phyloP scores from a whole-genome alignment of 2,329 filamentous ascomycete species.

The Xylaria sp. region DNA sequence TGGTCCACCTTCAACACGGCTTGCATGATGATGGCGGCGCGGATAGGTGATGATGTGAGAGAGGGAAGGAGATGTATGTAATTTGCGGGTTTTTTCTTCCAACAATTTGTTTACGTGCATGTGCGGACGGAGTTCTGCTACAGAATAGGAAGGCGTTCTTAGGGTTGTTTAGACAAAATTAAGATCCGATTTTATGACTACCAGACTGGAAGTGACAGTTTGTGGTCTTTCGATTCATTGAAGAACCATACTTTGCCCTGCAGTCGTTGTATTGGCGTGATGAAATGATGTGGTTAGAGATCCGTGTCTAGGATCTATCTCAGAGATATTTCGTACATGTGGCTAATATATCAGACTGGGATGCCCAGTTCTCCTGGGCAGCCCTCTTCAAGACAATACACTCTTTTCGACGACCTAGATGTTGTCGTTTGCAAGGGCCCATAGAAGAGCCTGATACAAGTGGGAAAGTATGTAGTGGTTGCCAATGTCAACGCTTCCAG shows the following conservation, averaged over 20 bases:
- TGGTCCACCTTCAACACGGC: background rate
- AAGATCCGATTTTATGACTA: constrained; percentile 17
- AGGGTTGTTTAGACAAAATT: constrained; percentile 26
- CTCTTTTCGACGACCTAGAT: too few relatives aligned
- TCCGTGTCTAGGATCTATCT: background rate
- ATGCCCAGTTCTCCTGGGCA: too few relatives aligned
- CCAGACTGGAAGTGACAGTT: background rate
- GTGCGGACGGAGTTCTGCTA: constrained; percentile 38
- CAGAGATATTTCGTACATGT: background rate
- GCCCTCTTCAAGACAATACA: too few relatives aligned
- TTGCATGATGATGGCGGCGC: background rate
- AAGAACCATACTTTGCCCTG: background rate
- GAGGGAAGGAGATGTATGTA: background rate
- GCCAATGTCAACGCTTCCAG: background rate
- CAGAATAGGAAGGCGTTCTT: constrained; percentile 35
- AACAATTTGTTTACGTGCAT: constrained; percentile 30
- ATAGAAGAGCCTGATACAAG: too few relatives aligned
- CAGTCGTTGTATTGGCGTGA: background rate
- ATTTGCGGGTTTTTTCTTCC: background rate
- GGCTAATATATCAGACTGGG: too few relatives aligned
- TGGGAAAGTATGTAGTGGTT: too few relatives aligned
- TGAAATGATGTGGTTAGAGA: background rate
- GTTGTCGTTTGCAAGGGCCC: too few relatives aligned
- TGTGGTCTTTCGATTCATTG: background rate
- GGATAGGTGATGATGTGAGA: constrained; percentile 5